Evolutionary conservation across 805 yeast species (phyloP).

Genomic region (Candida sakaeoensis): DNA sequence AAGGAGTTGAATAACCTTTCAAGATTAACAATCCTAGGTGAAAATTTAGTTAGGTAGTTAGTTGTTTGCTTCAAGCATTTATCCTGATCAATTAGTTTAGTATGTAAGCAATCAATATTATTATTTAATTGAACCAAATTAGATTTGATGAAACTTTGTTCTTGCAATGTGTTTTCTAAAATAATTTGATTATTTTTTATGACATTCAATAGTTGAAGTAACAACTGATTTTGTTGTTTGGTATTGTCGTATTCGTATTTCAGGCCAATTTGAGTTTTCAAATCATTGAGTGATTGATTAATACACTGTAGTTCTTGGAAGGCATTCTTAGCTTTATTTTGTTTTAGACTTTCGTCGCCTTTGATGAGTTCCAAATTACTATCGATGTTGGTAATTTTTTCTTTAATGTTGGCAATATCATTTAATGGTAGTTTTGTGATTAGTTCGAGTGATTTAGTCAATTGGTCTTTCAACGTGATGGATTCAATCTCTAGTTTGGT

Average conservation of each 20-base stretch:
- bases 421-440: conserved; percentile 2
- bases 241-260: not conserved
- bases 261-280: not conserved
- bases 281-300: not conserved
- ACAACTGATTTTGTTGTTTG: not conserved
- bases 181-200: not conserved
- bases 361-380: not conserved
- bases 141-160: not conserved
- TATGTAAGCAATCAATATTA: not conserved
- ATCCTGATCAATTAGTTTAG: not conserved
- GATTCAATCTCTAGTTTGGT: conserved; percentile 29
- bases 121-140: not conserved
- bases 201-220: not conserved
- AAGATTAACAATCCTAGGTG: conserved; percentile 5
- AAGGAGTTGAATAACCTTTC: conserved; percentile 1
- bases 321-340: not conserved
- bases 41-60: not conserved
- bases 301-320: not conserved
- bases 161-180: not conserved
- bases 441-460: conserved; percentile 8
- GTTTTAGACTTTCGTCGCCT: not conserved
- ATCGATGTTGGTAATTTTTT: conserved; percentile 1
- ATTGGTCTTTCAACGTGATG: conserved; percentile 19
- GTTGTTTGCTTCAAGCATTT: not conserved
- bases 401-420: not conserved